A percentile compares a stretch with the other conserved stretches of the same genome.
Conservation (phyloP, 2,329 filamentous ascomycete species). For the Alternaria sp. region DNA sequence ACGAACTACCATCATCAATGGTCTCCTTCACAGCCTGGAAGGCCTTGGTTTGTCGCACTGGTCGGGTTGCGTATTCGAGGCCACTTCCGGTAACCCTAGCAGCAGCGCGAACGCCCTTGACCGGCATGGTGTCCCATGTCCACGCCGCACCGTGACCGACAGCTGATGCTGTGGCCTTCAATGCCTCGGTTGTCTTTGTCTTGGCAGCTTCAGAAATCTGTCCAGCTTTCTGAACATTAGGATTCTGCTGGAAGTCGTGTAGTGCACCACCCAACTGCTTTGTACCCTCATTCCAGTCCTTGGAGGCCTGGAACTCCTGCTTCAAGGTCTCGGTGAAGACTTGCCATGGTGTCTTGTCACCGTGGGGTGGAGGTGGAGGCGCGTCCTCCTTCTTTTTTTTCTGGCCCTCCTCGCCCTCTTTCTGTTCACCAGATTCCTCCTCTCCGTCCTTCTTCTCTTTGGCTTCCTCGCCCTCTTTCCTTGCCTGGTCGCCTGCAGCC, state of each 20-base stretch:
- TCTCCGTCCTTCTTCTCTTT: constrained; percentile 55
- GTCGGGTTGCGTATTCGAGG: constrained; percentile 93
- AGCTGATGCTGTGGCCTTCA: constrained; percentile 85
- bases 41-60: constrained; percentile 91
- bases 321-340: constrained; percentile 98
- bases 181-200: constrained; percentile 77
- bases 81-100: constrained; percentile 86
- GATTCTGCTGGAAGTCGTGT: constrained; percentile 91
- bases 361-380: constrained; percentile 92
- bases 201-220: constrained; percentile 85
- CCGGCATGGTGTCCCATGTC: constrained; percentile 96
- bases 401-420: constrained; percentile 54
- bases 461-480: constrained; percentile 55
- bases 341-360: constrained; percentile 98
- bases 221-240: constrained; percentile 84
- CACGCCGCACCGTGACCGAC: constrained; percentile 92
- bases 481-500: constrained; percentile 47
- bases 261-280: constrained; percentile 91
- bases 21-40: constrained; percentile 94
- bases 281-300: constrained; percentile 99
- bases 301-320: constrained; percentile 92
- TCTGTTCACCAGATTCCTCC: constrained; percentile 58
- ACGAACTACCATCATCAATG: constrained; percentile 96
- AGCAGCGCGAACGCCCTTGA: constrained; percentile 88
- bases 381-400: constrained; percentile 71